Conservation (phyloP, 768 basidiomycete genomes). For the Lactifluus piperatus region DNA sequence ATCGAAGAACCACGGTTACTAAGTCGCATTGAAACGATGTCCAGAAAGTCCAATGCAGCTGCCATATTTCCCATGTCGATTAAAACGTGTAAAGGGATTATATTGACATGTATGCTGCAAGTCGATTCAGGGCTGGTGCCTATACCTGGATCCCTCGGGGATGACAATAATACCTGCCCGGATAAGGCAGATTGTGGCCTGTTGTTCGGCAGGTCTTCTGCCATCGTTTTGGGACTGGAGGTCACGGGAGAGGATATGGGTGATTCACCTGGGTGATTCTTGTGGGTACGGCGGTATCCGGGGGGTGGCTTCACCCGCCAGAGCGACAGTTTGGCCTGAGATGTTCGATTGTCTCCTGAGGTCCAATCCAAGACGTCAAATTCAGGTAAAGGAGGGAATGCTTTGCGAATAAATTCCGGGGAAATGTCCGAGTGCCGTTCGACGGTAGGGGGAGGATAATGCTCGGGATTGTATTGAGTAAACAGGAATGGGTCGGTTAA, state of each 20-base stretch:
- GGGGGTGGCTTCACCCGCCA: conserved; percentile 45
- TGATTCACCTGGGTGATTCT: neutral
- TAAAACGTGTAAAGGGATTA: conserved; percentile 68
- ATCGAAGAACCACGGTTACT: neutral
- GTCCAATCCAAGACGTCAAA: conserved; percentile 64
- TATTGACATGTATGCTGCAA: conserved; percentile 30
- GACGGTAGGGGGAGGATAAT: conserved; percentile 32
- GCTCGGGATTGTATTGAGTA: conserved; percentile 42
- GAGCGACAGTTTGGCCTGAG: conserved; percentile 46
- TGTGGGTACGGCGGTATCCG: conserved; percentile 3
- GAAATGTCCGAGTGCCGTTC: neutral
- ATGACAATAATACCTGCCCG: conserved; percentile 14
- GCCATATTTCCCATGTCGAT: conserved; percentile 49
- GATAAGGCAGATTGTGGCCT: conserved; percentile 14
- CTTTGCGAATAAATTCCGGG: neutral
- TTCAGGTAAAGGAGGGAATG: conserved; percentile 33
- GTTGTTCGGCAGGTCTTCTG: neutral
- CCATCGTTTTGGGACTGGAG: neutral
- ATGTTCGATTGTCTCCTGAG: conserved; percentile 29
- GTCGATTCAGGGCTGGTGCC: neutral
- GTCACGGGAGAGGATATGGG: neutral
- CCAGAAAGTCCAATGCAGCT: conserved; percentile 39
- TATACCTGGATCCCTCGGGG: neutral
- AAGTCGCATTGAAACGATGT: conserved; percentile 29
- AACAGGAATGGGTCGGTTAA: conserved; percentile 64